These are phyloP conservation scores for Capronia americana DNA, from an alignment of 2,329 filamentous ascomycete species.

Conservation along the genomic window DNA sequence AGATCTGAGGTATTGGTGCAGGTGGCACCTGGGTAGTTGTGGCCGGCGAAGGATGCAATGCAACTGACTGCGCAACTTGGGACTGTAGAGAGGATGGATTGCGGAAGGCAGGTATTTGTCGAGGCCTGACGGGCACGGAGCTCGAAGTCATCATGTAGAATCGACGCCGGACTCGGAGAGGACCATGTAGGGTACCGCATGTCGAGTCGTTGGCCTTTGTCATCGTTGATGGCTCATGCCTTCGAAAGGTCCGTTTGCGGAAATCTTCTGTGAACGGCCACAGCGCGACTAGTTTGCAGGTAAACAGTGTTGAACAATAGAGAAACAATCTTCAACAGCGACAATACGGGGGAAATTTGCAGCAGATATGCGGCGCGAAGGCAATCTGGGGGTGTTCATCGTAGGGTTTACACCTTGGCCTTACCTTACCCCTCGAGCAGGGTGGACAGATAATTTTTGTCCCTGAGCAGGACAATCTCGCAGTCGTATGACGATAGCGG, in stretches of 20 bases:
- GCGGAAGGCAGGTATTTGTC: slow-evolving; percentile 36
- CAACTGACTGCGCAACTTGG: slow-evolving; percentile 66
- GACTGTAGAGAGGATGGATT: slow-evolving; percentile 31
- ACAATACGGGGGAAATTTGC: slow-evolving; percentile 4
- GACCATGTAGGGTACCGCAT: slow-evolving; percentile 31
- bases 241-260: slow-evolving; percentile 31
- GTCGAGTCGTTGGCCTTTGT: slow-evolving; percentile 29
- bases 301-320: slow-evolving; percentile 12
- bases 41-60: slow-evolving; percentile 66
- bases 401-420: slow-evolving; percentile 19
- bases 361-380: slow-evolving; percentile 27
- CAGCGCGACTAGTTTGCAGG: slow-evolving; percentile 9
- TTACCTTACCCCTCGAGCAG: slow-evolving; percentile 31
- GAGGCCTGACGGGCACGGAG: slow-evolving; percentile 27
- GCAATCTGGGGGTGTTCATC: slow-evolving; percentile 16
- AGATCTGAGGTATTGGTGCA: slow-evolving; percentile 62
- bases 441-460: slow-evolving; percentile 23
- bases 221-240: slow-evolving; percentile 32
- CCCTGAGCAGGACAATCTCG: slow-evolving; percentile 23
- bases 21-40: slow-evolving; percentile 60
- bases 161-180: slow-evolving; percentile 24
- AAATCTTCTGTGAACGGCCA: slow-evolving; percentile 26
- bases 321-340: neutral
- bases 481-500: slow-evolving; percentile 33
- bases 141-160: slow-evolving; percentile 18